These are phyloP conservation scores for Curvularia spicifera DNA, from an alignment of 2,329 filamentous ascomycete genomes.

Conservation along the genomic window DNA sequence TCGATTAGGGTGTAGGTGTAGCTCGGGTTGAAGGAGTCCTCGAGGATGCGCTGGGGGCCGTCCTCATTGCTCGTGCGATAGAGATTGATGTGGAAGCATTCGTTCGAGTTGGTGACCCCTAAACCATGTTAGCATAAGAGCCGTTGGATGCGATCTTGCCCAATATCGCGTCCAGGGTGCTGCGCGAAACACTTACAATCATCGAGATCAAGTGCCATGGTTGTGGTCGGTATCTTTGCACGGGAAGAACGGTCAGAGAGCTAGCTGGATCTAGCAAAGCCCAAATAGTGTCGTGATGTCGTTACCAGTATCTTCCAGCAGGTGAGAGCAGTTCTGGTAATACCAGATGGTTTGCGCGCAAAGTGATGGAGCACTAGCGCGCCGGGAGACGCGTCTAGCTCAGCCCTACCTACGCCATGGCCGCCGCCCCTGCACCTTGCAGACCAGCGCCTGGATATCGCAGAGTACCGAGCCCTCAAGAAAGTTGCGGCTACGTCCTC, in stretches of 20 bases:
- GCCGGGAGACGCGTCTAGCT: constrained; percentile 31
- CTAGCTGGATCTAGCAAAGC: background rate
- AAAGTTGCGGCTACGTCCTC: constrained; percentile 23
- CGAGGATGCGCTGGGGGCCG: constrained; percentile 51
- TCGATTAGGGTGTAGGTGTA: constrained; percentile 94
- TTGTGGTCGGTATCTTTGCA: background rate
- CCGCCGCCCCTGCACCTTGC: constrained; percentile 19
- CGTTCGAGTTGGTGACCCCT: constrained; percentile 48
- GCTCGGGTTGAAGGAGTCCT: constrained; percentile 76
- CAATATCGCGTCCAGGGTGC: background rate
- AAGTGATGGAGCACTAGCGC: constrained; percentile 29
- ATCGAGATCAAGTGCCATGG: constrained; percentile 37
- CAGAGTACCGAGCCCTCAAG: constrained; percentile 6
- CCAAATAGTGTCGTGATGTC: background rate
- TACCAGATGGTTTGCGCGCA: constrained; percentile 9
- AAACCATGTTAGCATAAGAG: constrained; percentile 1
- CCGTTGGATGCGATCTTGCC: background rate
- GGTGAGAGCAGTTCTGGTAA: constrained; percentile 1
- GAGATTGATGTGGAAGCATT: constrained; percentile 49
- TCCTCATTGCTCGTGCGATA: constrained; percentile 35
- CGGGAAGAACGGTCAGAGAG: background rate
- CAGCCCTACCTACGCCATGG: constrained; percentile 36
- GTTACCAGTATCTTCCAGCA: background rate
- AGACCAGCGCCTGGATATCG: constrained; percentile 6
- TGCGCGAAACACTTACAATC: constrained; percentile 39